Evolutionary conservation across 208 protist species (phyloP).

Genomic region (Wallacemonas sp.): DNA sequence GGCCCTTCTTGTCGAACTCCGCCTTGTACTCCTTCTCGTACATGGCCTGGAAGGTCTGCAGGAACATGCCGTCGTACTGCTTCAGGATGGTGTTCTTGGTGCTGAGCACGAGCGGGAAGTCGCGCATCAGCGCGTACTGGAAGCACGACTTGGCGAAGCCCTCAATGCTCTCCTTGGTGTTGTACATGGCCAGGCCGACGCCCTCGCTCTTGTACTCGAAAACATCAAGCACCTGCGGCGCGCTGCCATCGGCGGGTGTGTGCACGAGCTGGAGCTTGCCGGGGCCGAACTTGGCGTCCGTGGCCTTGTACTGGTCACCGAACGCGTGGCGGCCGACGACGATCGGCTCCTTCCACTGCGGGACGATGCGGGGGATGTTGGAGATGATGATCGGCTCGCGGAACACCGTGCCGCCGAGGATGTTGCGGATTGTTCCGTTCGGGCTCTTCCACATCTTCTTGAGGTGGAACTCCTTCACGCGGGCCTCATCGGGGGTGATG

Average conservation of each 20-base stretch:
- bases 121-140: conserved; percentile 91
- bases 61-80: conserved; percentile 97
- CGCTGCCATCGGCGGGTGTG: conserved; percentile 84
- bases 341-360: conserved; percentile 95
- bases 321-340: conserved; percentile 96
- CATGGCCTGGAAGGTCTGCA: conserved; percentile 95
- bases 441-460: conserved; percentile 99
- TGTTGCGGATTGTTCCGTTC: conserved; percentile 99
- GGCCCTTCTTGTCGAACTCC: conserved; percentile 81
- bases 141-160: conserved; percentile 96
- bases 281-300: conserved; percentile 85
- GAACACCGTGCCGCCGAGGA: conserved; percentile 98
- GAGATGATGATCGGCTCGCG: conserved; percentile 97
- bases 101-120: conserved; percentile 93
- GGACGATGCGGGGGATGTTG: conserved; percentile 92
- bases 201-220: conserved; percentile 88
- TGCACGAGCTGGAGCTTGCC: conserved; percentile 94
- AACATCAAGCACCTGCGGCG: conserved; percentile 68
- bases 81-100: conserved; percentile 99
- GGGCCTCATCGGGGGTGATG: conserved; percentile 97
- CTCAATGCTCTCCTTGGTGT: conserved; percentile 95
- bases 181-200: conserved; percentile 97
- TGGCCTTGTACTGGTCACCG: conserved; percentile 97
- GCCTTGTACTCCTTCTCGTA: conserved; percentile 92
- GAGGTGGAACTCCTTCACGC: conserved; percentile 97